Base-by-base conservation (phyloP, 352 stramenopile genomes). In the Globisporangium mamillatum region DNA sequence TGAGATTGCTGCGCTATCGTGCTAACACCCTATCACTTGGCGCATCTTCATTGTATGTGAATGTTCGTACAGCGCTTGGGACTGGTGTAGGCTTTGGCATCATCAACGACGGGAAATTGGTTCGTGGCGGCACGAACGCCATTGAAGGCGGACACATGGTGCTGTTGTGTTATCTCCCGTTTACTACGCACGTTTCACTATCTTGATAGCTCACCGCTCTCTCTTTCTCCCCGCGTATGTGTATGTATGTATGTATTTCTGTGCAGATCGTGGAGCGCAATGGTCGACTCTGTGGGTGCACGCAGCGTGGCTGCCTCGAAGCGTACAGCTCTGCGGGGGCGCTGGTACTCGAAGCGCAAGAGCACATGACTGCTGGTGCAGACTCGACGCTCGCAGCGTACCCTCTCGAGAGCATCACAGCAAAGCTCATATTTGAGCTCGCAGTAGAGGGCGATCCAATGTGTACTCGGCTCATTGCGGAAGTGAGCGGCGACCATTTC, bases 141-240 rank as follows among this genome's bases (percentile, higher is more conserved):
- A 90, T 93, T 65, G 86, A 95, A 82, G 88, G 86, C 25, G 88
- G 88, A 1, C 88, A 95, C 66, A 86, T 94, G 61, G 84, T 93
- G 76, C 36, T 50, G 4, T 22, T 50, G 29, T 8, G 29, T 32
- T 32, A 32, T 32, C 29, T 32, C 29, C 29, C 29, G 29, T 32
- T 32, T 32, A 1, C 29, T 32, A 32, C 4, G 3, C 29, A 32
- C 29, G 29, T 32, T 32, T 32, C 29, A 7, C 29, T 32, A 32
- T 32, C 29, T 32, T 32, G 29, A 32, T 32, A 32, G 29, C 29
- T 32, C 29, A 32, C 29, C 29, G 3, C 36, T 44, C 4, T 44
- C 36, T 44, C 36, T 44, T 16, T 44, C 10, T 44, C 10, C 12
- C 36, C 10, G 10, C 36, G 29, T 32, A 32, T 32, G 29, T 32